A percentile compares a stretch with the other conserved stretches of the same genome.
Evolutionary conservation across 1,284 basidiomycete species (phyloP).

Genomic region (Trichosporon inkin): DNA sequence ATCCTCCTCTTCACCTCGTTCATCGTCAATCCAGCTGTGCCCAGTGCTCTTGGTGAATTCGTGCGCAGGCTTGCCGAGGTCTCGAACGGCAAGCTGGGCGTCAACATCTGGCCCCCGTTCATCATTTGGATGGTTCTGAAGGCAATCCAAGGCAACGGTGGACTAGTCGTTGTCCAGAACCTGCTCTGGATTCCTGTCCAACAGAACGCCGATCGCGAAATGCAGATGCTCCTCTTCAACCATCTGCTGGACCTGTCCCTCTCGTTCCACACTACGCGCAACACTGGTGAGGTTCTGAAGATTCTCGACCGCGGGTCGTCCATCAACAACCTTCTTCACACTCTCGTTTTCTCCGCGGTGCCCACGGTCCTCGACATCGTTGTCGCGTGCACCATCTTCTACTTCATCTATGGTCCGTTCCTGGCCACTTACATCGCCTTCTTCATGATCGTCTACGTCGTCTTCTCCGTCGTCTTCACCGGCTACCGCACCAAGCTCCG

Average conservation of each 20-base stretch:
- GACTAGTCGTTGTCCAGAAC: slow-evolving; percentile 84
- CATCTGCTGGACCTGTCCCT: slow-evolving; percentile 86
- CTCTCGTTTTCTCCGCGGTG: slow-evolving; percentile 86
- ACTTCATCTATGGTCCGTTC: slow-evolving; percentile 63
- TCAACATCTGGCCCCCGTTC: slow-evolving; percentile 34
- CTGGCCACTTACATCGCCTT: slow-evolving; percentile 80
- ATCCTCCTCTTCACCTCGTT: slow-evolving; percentile 22
- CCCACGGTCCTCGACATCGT: slow-evolving; percentile 92
- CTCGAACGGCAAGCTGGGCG: slow-evolving; percentile 12
- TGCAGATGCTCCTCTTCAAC: slow-evolving; percentile 86
- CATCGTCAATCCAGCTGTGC: slow-evolving; percentile 33
- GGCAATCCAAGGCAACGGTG: slow-evolving; percentile 33
- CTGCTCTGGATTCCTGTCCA: slow-evolving; percentile 96
- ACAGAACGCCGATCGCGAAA: slow-evolving; percentile 86
- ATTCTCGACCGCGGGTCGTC: slow-evolving; percentile 98
- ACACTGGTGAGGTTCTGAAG: slow-evolving; percentile 92
- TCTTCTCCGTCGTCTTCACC: slow-evolving; percentile 92
- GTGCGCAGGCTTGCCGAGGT: slow-evolving; percentile 32
- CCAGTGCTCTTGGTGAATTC: slow-evolving; percentile 34
- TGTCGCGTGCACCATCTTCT: slow-evolving; percentile 91
- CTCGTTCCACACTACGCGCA: slow-evolving; percentile 87
- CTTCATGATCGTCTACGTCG: slow-evolving; percentile 84
- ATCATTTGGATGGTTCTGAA: slow-evolving; percentile 33
- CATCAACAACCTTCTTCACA: slow-evolving; percentile 88
- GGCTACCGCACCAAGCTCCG: slow-evolving; percentile 76